Percentiles rank a stretch among this genome's conserved stretches.
Evolutionary conservation across 1,284 basidiomycete genomes (phyloP).

Genomic region (Malassezia equina): DNA sequence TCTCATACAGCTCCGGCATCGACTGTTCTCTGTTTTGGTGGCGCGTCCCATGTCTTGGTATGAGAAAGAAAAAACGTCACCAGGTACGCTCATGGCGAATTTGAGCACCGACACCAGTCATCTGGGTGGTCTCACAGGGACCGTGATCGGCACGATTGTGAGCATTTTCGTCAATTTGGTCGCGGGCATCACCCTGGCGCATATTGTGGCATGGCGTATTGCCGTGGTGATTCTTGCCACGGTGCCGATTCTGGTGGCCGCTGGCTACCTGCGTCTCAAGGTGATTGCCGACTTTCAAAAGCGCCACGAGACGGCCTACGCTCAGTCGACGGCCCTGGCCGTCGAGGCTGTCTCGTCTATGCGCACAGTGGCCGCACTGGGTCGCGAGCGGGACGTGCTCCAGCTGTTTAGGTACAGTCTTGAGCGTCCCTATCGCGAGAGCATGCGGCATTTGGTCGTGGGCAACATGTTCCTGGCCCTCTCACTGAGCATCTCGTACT

Average conservation of each 20-base stretch:
- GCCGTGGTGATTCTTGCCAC: conserved; percentile 34
- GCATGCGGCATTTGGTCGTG: conserved; percentile 25
- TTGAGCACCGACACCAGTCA: conserved; percentile 34
- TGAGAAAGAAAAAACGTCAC: conserved; percentile 21
- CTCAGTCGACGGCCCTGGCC: conserved; percentile 29
- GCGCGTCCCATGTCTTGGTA: conserved; percentile 28
- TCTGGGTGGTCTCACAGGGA: conserved; percentile 31
- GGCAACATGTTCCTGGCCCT: conserved; percentile 32
- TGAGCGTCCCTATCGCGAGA: conserved; percentile 28
- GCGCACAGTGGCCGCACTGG: conserved; percentile 29
- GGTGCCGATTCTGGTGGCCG: conserved; percentile 29
- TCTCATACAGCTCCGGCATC: conserved; percentile 27
- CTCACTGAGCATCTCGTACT: conserved; percentile 36
- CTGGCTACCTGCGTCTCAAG: conserved; percentile 34
- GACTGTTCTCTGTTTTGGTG: conserved; percentile 26
- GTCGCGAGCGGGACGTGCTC: conserved; percentile 32
- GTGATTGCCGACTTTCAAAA: conserved; percentile 37
- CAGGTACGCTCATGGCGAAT: conserved; percentile 25
- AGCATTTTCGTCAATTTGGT: conserved; percentile 36
- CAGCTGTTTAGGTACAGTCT: conserved; percentile 24
- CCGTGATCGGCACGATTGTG: conserved; percentile 36
- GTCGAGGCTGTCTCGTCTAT: conserved; percentile 35
- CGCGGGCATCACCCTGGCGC: conserved; percentile 27
- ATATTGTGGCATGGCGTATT: conserved; percentile 32
- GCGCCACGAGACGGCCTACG: conserved; percentile 35